phyloP scores from a whole-genome alignment of 768 basidiomycete genomes.

The Tephrocybe rancida region DNA sequence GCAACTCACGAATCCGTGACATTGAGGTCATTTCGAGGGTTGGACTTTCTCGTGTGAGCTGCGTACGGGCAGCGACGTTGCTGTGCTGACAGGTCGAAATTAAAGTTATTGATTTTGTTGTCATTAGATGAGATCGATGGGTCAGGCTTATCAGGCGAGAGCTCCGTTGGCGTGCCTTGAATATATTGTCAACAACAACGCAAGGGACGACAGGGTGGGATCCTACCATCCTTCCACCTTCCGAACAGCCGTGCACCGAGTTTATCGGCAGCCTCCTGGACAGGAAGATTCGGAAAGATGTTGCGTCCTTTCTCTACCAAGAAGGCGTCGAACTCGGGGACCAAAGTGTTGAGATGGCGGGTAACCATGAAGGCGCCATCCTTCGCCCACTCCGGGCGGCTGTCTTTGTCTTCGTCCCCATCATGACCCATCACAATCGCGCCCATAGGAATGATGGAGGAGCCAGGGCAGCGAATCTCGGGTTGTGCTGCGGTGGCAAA shows the following conservation, averaged over 20 bases:
- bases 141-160: slow-evolving; percentile 16
- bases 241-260: slow-evolving; percentile 23
- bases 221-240: slow-evolving; percentile 15
- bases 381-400: not conserved
- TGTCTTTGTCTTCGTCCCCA: not conserved
- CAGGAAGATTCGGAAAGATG: slow-evolving; percentile 3
- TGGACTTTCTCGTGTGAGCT: slow-evolving; percentile 21
- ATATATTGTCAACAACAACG: not conserved
- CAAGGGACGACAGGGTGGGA: not conserved
- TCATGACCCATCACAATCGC: slow-evolving; percentile 3
- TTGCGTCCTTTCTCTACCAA: slow-evolving; percentile 6
- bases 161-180: slow-evolving; percentile 18
- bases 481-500: not conserved
- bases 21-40: slow-evolving; percentile 16
- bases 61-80: slow-evolving; percentile 19
- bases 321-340: slow-evolving; percentile 15
- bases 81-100: slow-evolving; percentile 19
- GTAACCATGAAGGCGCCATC: slow-evolving; percentile 3
- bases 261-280: slow-evolving; percentile 6
- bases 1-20: slow-evolving; percentile 13
- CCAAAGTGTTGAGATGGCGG: slow-evolving; percentile 11
- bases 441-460: not conserved
- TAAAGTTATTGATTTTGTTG: slow-evolving; percentile 19
- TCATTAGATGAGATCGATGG: slow-evolving; percentile 10
- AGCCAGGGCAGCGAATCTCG: not conserved